Percentiles rank a stretch among this genome's conserved stretches.
These are phyloP conservation scores for Rosa persica DNA, from an alignment of 306 rosid species.

Conservation along the genomic window DNA sequence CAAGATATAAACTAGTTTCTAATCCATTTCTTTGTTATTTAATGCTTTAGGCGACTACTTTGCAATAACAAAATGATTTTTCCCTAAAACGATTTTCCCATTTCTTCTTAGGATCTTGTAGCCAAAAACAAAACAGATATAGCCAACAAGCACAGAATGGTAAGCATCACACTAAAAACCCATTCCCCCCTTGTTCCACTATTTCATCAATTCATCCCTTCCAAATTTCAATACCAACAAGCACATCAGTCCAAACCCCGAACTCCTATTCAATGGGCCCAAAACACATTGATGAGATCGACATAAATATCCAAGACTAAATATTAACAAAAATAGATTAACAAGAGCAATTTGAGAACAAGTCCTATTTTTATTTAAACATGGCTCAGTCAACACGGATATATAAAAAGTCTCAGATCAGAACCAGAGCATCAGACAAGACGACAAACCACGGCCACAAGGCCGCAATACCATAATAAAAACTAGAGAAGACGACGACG, in stretches of 20 bases:
- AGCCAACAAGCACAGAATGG: no score
- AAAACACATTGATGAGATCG: not conserved
- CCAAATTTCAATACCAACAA: not conserved
- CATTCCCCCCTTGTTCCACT: no score
- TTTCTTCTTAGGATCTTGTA: no score
- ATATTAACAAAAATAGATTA: not conserved
- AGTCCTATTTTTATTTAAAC: slow-evolving; percentile 16
- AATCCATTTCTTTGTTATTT: no score
- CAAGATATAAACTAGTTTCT: no score
- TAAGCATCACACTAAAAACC: no score
- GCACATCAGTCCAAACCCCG: not conserved
- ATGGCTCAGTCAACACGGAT: slow-evolving; percentile 6
- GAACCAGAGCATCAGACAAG: not conserved
- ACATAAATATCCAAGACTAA: not conserved
- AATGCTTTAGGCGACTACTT: no score
- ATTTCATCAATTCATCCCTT: no score
- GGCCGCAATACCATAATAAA: not conserved
- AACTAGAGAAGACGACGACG: not conserved
- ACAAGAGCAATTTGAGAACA: not conserved
- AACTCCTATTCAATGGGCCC: no score
- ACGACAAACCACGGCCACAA: not conserved
- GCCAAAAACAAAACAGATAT: no score
- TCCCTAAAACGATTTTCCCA: no score
- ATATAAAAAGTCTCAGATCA: not conserved
- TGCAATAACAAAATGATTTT: no score